phyloP scores from a whole-genome alignment of 495 filamentous ascomycete species.

The Talaromyces proteolyticus region DNA sequence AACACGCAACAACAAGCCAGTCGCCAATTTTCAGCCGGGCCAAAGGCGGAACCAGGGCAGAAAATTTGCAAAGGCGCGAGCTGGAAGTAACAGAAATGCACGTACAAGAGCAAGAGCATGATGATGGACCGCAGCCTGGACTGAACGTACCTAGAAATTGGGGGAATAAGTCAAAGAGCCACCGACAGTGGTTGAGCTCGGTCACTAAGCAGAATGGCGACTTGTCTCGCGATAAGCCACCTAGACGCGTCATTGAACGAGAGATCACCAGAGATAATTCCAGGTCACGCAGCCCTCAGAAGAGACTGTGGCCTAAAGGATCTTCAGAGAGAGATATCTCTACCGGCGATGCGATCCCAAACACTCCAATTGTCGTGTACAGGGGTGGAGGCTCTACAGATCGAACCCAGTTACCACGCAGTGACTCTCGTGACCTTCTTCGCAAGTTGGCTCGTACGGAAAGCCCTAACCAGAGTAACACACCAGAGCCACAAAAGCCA shows the following conservation, averaged over 20 bases:
- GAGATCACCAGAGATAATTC: slow-evolving; percentile 10
- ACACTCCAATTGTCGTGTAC: slow-evolving; percentile 51
- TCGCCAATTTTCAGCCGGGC: slow-evolving; percentile 43
- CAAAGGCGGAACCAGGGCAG: slow-evolving; percentile 36
- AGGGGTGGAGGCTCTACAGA: slow-evolving; percentile 23
- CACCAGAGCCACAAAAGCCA: slow-evolving; percentile 39
- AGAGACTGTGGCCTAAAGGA: background rate
- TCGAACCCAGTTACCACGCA: slow-evolving; percentile 28
- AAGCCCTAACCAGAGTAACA: slow-evolving; percentile 32
- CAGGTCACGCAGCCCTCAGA: slow-evolving; percentile 14
- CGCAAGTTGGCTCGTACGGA: slow-evolving; percentile 57
- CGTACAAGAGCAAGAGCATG: slow-evolving; percentile 21
- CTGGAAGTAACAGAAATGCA: slow-evolving; percentile 17
- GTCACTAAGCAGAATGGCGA: slow-evolving; percentile 20
- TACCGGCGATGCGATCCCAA: slow-evolving; percentile 32
- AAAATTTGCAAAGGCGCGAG: slow-evolving; percentile 42
- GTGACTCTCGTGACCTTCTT: slow-evolving; percentile 63
- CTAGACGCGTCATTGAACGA: background rate
- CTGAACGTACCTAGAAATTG: slow-evolving; percentile 52
- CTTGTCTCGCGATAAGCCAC: slow-evolving; percentile 17
- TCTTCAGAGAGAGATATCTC: slow-evolving; percentile 15
- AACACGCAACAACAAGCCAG: slow-evolving; percentile 33
- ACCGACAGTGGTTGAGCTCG: slow-evolving; percentile 49
- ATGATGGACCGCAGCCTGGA: slow-evolving; percentile 37
- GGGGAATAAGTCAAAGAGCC: slow-evolving; percentile 47